Conservation (phyloP, 202 grass and related monocot genomes). For the Schoenoplectus triqueter region DNA sequence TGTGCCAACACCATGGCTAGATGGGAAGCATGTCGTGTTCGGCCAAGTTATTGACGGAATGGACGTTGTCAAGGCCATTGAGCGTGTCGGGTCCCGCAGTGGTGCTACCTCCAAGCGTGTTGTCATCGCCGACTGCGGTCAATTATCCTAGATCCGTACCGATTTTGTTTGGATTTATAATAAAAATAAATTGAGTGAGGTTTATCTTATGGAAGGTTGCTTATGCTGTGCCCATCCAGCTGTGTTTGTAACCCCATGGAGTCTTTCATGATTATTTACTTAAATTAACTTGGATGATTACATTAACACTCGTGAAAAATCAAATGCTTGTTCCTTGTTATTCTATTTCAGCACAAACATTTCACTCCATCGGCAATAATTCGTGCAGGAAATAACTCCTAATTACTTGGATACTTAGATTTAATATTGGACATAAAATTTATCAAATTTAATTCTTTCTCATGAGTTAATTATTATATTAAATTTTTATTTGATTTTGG, state of each 20-base stretch:
- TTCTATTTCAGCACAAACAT: neutral
- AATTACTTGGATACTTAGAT: too few relatives aligned
- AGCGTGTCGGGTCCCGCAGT: constrained; percentile 44
- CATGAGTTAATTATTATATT: neutral
- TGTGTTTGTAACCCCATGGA: neutral
- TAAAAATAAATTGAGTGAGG: constrained; percentile 26
- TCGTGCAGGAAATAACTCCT: too few relatives aligned
- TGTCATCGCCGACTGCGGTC: constrained; percentile 63
- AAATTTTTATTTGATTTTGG: neutral
- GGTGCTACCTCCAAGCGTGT: constrained; percentile 49
- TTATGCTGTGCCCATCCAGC: neutral
- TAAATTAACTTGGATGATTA: neutral
- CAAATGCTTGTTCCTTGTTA: neutral
- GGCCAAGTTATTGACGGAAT: constrained; percentile 52
- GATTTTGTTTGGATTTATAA: constrained; percentile 22
- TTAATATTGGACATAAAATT: too few relatives aligned
- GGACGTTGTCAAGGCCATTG: constrained; percentile 55
- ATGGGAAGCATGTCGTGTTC: constrained; percentile 73
- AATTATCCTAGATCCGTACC: constrained; percentile 47
- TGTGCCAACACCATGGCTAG: constrained; percentile 46
- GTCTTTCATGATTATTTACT: neutral
- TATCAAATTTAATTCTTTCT: too few relatives aligned
- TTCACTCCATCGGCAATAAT: neutral
- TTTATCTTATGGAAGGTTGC: neutral
- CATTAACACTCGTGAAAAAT: neutral